Evolutionary conservation across 2,329 filamentous ascomycete species (phyloP).

Genomic region (Aspergillus flavus): DNA sequence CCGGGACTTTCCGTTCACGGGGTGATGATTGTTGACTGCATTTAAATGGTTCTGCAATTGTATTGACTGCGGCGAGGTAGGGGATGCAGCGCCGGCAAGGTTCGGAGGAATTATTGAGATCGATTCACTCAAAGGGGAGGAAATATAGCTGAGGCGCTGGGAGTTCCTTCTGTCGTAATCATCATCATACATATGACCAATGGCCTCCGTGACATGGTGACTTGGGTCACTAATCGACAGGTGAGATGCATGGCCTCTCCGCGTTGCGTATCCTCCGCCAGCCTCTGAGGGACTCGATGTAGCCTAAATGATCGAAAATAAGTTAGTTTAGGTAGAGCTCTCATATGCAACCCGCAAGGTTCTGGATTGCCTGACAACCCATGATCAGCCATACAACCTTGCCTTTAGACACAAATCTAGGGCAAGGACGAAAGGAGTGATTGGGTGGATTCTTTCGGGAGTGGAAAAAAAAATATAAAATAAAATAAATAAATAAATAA

Average conservation of each 20-base stretch:
- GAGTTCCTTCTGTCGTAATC: constrained; percentile 63
- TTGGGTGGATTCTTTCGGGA: neutral
- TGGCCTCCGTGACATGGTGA: constrained; percentile 93
- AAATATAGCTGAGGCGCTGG: constrained; percentile 76
- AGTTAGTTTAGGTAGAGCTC: constrained; percentile 13
- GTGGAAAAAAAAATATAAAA: neutral
- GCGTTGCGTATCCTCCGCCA: constrained; percentile 52
- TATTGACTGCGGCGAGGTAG: constrained; percentile 31
- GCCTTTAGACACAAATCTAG: neutral
- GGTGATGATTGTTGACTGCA: constrained; percentile 29
- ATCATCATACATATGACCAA: constrained; percentile 86
- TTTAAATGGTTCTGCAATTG: constrained; percentile 37
- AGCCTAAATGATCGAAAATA: constrained; percentile 35
- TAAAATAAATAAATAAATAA: neutral
- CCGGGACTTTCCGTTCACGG: constrained; percentile 37
- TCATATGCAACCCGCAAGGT: neutral
- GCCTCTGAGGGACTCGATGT: constrained; percentile 44
- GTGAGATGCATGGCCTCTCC: constrained; percentile 62
- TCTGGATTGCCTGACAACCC: neutral
- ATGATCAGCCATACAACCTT: neutral
- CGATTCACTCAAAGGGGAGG: constrained; percentile 49
- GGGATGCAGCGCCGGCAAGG: constrained; percentile 29
- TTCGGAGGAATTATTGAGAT: constrained; percentile 42
- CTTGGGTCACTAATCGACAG: constrained; percentile 81
- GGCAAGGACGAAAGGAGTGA: neutral